Conservation (phyloP, 148 eudicot genomes). For the Chenopodium album region DNA sequence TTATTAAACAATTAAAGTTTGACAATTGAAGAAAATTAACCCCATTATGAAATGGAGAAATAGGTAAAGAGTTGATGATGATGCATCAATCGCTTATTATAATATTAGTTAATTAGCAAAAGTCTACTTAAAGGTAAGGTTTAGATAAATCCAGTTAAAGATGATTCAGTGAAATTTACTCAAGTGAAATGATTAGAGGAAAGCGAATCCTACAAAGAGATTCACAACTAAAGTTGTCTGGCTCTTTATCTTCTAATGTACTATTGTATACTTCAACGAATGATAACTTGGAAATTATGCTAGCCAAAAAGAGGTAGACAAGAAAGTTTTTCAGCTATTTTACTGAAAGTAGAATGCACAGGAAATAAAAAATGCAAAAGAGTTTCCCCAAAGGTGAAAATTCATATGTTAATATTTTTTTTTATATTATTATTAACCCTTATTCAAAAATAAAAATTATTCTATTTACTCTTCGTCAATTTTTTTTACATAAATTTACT, state of each 20-base stretch:
- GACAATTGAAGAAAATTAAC: background rate
- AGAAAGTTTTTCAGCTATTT: constrained; percentile 1
- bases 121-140: background rate
- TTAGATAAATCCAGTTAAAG: background rate
- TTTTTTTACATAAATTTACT: too few species aligned
- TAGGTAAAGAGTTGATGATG: background rate
- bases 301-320: background rate
- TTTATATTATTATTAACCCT: too few species aligned
- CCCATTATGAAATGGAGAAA: background rate
- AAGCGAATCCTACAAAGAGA: constrained; percentile 28
- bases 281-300: background rate
- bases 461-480: too few species aligned
- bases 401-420: background rate
- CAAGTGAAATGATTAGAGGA: constrained; percentile 12
- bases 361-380: background rate
- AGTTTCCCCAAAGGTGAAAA: constrained; percentile 12
- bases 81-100: background rate
- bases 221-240: constrained; percentile 28
- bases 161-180: constrained; percentile 6
- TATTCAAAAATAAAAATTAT: too few species aligned
- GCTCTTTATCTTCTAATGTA: constrained; percentile 8
- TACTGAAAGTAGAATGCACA: background rate
- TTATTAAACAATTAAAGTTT: background rate
- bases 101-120: background rate
- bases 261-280: background rate